phyloP scores from a whole-genome alignment of 495 filamentous ascomycete species.

The Hypoxylon lenormandii region DNA sequence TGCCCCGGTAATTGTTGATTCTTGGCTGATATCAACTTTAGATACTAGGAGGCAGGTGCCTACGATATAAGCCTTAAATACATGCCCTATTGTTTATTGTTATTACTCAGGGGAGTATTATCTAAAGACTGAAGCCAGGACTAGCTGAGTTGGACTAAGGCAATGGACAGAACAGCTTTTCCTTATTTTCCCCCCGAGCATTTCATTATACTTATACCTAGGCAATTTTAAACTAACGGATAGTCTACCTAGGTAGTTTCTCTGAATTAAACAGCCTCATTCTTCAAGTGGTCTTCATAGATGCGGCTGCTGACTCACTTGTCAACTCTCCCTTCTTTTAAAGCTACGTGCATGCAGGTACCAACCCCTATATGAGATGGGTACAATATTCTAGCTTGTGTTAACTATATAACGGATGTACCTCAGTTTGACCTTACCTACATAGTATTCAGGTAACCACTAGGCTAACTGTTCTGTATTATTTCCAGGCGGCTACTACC shows the following conservation, averaged over 20 bases:
- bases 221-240: constrained; percentile 2
- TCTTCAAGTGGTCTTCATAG: constrained; percentile 30
- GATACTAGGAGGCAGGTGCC: background rate
- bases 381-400: constrained; percentile 1
- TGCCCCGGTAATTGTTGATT: background rate
- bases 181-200: background rate
- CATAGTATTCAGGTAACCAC: constrained; percentile 1
- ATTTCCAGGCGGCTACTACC: constrained; percentile 19
- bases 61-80: background rate
- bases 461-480: too few relatives aligned
- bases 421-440: background rate
- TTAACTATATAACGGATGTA: constrained; percentile 13
- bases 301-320: constrained; percentile 9
- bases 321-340: background rate
- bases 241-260: background rate
- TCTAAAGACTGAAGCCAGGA: background rate
- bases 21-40: constrained; percentile 1
- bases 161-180: constrained; percentile 7
- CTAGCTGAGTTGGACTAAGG: background rate
- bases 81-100: too few relatives aligned
- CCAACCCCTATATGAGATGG: background rate
- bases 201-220: too few relatives aligned
- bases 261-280: constrained; percentile 5
- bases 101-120: background rate
- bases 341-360: background rate